A percentile compares a stretch with the other conserved stretches of the same genome.
Conservation (phyloP, 495 filamentous ascomycete genomes). For the Bathelium albidoporum region DNA sequence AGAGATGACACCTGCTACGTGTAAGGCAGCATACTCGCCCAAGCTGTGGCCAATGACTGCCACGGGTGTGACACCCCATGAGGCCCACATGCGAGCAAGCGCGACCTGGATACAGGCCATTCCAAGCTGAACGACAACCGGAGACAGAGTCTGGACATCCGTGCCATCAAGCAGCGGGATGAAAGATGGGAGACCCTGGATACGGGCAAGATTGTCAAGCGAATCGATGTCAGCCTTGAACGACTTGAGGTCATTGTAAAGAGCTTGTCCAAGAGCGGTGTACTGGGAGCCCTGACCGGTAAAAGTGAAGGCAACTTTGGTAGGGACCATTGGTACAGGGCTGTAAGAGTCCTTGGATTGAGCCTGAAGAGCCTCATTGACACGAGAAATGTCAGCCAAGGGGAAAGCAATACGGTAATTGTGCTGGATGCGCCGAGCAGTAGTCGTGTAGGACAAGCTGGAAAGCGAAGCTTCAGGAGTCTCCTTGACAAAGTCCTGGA, state of each 20-base stretch:
- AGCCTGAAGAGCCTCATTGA: constrained; percentile 29
- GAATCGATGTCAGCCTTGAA: constrained; percentile 64
- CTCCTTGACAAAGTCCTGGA: constrained; percentile 42
- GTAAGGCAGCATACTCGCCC: constrained; percentile 80
- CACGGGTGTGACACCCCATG: constrained; percentile 65
- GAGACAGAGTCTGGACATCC: constrained; percentile 51
- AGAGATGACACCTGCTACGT: constrained; percentile 69
- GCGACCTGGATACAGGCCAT: constrained; percentile 78
- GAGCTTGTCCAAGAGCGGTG: constrained; percentile 58
- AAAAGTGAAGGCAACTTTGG: constrained; percentile 43
- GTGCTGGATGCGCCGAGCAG: constrained; percentile 38
- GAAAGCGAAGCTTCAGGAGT: constrained; percentile 37
- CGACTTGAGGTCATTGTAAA: constrained; percentile 53
- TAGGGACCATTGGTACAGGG: constrained; percentile 35
- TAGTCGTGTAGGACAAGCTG: constrained; percentile 35
- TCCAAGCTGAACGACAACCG: constrained; percentile 68
- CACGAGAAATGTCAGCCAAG: constrained; percentile 30
- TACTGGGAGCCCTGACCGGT: constrained; percentile 45
- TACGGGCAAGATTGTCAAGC: constrained; percentile 54
- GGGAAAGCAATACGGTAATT: constrained; percentile 35
- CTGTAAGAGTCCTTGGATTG: constrained; percentile 35
- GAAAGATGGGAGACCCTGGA: constrained; percentile 63
- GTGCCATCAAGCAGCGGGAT: constrained; percentile 56
- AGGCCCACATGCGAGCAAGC: constrained; percentile 65
- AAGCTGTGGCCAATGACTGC: constrained; percentile 78